Evolutionary conservation across 208 protist genomes (phyloP), one percentile per base, ranked within the genome.

Genomic region (Acanthamoeba triangularis): DNA sequence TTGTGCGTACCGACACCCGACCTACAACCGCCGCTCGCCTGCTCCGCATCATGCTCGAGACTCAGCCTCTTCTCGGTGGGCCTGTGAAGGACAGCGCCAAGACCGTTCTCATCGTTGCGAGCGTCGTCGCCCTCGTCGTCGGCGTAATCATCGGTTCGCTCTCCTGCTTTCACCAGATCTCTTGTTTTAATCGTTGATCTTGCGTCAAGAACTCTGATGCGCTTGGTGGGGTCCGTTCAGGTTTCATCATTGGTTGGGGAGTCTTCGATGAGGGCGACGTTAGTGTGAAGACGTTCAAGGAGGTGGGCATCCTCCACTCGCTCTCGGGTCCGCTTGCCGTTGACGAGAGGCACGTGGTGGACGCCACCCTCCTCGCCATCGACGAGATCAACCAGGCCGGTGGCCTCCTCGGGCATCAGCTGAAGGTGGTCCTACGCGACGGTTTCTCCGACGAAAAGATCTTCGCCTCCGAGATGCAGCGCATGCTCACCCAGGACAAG

Each of bases 281-380:
- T 16, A 54, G 1, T 20, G 20, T 52, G 37, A 52, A 28, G 23
- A n/a, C 5, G 20, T 44, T 13, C 18, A 52, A 54, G 74, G 44
- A 84, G 41, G 82, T 90, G 28, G 82, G 82, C 11, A 25, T 90
- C 18, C 56, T 90, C 6, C 82, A 90, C 82, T 90, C 82, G 23
- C 82, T 90, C 52, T 67, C 52, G n/a, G 82, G 82, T 16, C 54
- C 82, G 16, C 56, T 90, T 20, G 82, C 82, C n/a, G 56, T 67
- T 10, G 56, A 67, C 54, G 82, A 90, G 56, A 90, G 82, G 56
- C 82, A 59, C 30, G 82, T 90, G 23, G 82, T 90, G 5, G 82
- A 90, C 56, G 82, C 82, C 52, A 90, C 82, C 47, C 49, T 90
- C 3, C 56, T 90, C 14, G 82, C 82, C 82, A 90, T 90, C n/a